phyloP scores from a whole-genome alignment of 2,329 filamentous ascomycete genomes.

The Chaetomiaceae sp. region DNA sequence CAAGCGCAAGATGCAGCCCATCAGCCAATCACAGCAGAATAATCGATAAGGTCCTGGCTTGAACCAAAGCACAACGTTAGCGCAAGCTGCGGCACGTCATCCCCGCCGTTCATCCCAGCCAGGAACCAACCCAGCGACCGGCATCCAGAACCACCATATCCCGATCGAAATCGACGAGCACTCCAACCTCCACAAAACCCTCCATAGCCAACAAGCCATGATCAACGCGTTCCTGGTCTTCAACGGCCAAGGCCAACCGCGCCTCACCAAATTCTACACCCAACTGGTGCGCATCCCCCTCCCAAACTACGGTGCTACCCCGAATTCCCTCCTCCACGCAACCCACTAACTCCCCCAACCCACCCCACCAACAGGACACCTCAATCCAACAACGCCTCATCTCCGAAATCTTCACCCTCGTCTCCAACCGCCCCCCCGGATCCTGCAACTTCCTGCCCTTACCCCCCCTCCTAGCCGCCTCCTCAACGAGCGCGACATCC shows the following conservation, averaged over 20 bases:
- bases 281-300: slow-evolving; percentile 61
- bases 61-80: no score
- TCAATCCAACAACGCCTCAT: slow-evolving; percentile 95
- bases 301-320: not conserved
- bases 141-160: no score
- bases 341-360: not conserved
- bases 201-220: slow-evolving; percentile 51
- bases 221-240: slow-evolving; percentile 99
- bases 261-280: slow-evolving; percentile 97
- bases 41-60: no score
- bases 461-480: slow-evolving; percentile 58
- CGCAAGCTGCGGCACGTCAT: no score
- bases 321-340: not conserved
- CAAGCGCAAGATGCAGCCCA: not conserved
- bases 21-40: no score
- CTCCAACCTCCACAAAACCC: not conserved
- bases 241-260: slow-evolving; percentile 95
- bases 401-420: slow-evolving; percentile 93
- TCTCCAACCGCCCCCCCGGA: slow-evolving; percentile 83
- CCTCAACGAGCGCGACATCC: slow-evolving; percentile 58
- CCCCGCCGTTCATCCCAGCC: no score
- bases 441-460: slow-evolving; percentile 95
- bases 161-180: no score
- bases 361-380: slow-evolving; percentile 65
- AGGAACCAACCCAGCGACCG: no score